These are phyloP conservation scores for Arachnomyces sp. DNA, from an alignment of 2,329 filamentous ascomycete species.

Conservation along the genomic window DNA sequence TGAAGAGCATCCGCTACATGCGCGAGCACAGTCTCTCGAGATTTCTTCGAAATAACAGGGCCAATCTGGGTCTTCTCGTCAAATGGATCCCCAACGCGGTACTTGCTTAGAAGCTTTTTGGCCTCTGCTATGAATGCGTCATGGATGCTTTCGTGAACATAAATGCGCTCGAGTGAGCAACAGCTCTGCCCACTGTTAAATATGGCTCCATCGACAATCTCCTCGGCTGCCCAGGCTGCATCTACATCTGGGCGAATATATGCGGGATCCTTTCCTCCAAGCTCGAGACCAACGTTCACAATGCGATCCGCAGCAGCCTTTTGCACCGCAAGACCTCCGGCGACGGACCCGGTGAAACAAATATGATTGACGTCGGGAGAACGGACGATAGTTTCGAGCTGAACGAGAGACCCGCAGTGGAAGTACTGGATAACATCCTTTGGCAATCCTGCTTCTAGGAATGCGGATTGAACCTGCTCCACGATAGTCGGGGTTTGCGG, in stretches of 20 bases:
- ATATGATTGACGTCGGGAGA: slow-evolving; percentile 70
- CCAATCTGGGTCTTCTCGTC: slow-evolving; percentile 73
- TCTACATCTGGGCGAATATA: slow-evolving; percentile 84
- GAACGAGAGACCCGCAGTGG: slow-evolving; percentile 70
- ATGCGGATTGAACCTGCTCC: slow-evolving; percentile 71
- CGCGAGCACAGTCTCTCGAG: slow-evolving; percentile 64
- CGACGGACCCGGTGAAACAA: slow-evolving; percentile 90
- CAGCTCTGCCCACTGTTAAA: slow-evolving; percentile 99
- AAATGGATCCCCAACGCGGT: slow-evolving; percentile 81
- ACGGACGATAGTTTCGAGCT: slow-evolving; percentile 70
- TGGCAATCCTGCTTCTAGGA: slow-evolving; percentile 72
- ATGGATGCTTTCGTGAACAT: slow-evolving; percentile 77
- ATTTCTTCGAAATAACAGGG: slow-evolving; percentile 75
- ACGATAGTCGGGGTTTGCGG: slow-evolving; percentile 89
- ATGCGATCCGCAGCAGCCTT: slow-evolving; percentile 75
- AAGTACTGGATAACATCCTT: slow-evolving; percentile 82
- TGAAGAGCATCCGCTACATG: slow-evolving; percentile 76
- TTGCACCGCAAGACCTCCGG: slow-evolving; percentile 77
- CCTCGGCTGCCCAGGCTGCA: slow-evolving; percentile 79
- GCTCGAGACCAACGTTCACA: slow-evolving; percentile 77
- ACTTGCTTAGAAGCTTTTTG: slow-evolving; percentile 69
- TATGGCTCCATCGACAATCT: slow-evolving; percentile 90
- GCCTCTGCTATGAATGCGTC: slow-evolving; percentile 72
- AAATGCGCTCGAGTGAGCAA: slow-evolving; percentile 85
- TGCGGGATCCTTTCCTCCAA: slow-evolving; percentile 90